A percentile compares a stretch with the other conserved stretches of the same genome.
phyloP scores from a whole-genome alignment of 2,329 filamentous ascomycete species.

The Sodiomyces alkalinus region DNA sequence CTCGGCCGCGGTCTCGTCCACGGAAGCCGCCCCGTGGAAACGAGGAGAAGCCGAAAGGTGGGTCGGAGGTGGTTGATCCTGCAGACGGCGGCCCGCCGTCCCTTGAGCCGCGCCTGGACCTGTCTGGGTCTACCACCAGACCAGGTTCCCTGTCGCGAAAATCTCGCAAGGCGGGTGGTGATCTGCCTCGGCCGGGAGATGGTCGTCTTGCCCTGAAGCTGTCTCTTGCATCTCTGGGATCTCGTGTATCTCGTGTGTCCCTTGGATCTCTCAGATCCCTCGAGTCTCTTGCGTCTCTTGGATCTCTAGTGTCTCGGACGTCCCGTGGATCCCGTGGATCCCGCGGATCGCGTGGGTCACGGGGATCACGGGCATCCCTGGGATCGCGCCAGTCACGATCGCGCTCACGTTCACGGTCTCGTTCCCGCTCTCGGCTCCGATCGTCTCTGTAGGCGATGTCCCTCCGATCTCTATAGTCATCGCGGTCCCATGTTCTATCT shows the following conservation, averaged over 20 bases:
- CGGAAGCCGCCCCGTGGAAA: constrained; percentile 41
- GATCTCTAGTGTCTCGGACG: too few relatives aligned
- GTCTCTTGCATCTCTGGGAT: constrained; percentile 15
- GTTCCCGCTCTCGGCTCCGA: constrained; percentile 42
- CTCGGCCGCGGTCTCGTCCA: constrained; percentile 36
- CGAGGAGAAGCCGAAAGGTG: constrained; percentile 38
- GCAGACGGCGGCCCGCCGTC: constrained; percentile 56
- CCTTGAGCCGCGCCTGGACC: constrained; percentile 52
- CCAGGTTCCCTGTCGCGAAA: constrained; percentile 42
- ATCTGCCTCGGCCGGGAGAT: constrained; percentile 46
- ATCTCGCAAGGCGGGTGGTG: constrained; percentile 50
- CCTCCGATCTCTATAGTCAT: constrained; percentile 17
- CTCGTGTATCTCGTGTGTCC: constrained; percentile 33
- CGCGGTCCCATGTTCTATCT: constrained; percentile 21
- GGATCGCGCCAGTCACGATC: constrained; percentile 33
- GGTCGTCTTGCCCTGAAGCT: constrained; percentile 42
- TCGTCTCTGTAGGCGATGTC: constrained; percentile 39
- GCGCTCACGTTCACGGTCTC: constrained; percentile 42
- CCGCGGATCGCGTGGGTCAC: too few relatives aligned
- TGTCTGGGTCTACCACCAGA: constrained; percentile 49
- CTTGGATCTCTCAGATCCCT: too few relatives aligned
- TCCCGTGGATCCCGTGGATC: too few relatives aligned
- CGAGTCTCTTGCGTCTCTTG: too few relatives aligned
- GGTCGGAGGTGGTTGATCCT: constrained; percentile 55
- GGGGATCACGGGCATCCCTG: not conserved